Evolutionary conservation across 2,329 filamentous ascomycete genomes (phyloP), one percentile per base, ranked within the genome.

Genomic region (Aspergillus unguis): DNA sequence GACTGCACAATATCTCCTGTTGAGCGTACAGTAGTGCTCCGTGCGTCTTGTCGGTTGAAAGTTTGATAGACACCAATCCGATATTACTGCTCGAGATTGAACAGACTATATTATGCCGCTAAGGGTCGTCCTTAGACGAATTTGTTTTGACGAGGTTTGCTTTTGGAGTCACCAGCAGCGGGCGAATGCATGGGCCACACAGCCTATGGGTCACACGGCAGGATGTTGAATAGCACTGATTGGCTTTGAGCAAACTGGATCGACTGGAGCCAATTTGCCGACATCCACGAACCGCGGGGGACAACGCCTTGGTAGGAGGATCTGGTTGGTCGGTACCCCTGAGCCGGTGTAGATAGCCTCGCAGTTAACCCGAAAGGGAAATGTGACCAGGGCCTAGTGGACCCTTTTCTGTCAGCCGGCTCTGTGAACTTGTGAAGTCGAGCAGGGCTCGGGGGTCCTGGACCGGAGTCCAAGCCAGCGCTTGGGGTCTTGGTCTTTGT

Each of bases 231-330:
- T 37, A 23, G 10, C 11, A 29, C 7, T 55, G 45, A 55, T 55
- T 55, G 53, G 53, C 31, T 26, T 11, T 26, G 33, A 27, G 46
- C 40, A 52, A 6, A 43, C 45, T 47, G 50, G 38, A 17, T 36
- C 40, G 8, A 28, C 5, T 33, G 41, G 36, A 31, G 40, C 10
- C 41, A 47, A 48, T 52, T 44, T 47, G 38, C 5, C 37, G 28
- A 53, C 23, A 37, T 42, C 52, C 57, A 58, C 49, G 59, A 62
- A 62, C 58, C 38, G 45, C 40, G 51, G 54, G 56, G 52, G 53
- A 41, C 37, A 25, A 26, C 17, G 41, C 23, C 29, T 23, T 10
- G 42, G 29, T 25, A 32, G 6, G 33, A 17, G 25, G 2, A n/a
- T n/a, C 5, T 52, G 32, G 55, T 60, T 60, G 58, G 58, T 26